phyloP scores from a whole-genome alignment of 2,329 filamentous ascomycete genomes.

The Hymenoscyphus fraxineus region DNA sequence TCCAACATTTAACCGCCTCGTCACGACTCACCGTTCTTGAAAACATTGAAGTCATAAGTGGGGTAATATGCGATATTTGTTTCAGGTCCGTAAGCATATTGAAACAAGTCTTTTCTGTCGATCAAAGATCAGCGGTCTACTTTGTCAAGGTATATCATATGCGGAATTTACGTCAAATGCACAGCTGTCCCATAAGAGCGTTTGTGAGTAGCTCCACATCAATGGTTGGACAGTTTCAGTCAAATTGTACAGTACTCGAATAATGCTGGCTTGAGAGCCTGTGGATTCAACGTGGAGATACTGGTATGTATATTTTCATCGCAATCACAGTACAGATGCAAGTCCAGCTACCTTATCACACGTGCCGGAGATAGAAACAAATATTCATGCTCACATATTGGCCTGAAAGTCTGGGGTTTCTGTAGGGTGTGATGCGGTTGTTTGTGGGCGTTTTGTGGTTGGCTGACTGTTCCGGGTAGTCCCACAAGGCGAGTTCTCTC shows the following conservation, averaged over 20 bases:
- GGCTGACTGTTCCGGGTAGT: background rate
- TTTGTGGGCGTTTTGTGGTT: background rate
- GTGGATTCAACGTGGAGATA: constrained; percentile 1
- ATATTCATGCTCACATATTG: constrained; percentile 4
- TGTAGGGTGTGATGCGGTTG: constrained; percentile 6
- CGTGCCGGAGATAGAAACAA: constrained; percentile 12
- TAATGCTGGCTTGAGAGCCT: background rate
- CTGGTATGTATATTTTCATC: background rate
- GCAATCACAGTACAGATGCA: constrained; percentile 4
- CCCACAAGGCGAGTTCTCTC: background rate
- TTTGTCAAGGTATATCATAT: background rate
- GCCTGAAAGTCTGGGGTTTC: background rate
- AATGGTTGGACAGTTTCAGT: background rate
- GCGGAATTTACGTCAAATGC: background rate
- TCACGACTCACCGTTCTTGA: background rate
- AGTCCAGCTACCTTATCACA: constrained; percentile 4
- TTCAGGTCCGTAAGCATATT: background rate
- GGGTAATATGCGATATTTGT: background rate
- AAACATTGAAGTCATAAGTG: background rate
- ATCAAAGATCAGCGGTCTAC: background rate
- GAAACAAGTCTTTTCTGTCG: background rate
- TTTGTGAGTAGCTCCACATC: background rate
- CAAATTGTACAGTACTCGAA: background rate
- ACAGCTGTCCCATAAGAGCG: background rate
- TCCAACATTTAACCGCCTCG: background rate